Percentiles rank a stretch among this genome's conserved stretches.
phyloP scores from a whole-genome alignment of 148 eudicot species.

The Beta vulgaris region DNA sequence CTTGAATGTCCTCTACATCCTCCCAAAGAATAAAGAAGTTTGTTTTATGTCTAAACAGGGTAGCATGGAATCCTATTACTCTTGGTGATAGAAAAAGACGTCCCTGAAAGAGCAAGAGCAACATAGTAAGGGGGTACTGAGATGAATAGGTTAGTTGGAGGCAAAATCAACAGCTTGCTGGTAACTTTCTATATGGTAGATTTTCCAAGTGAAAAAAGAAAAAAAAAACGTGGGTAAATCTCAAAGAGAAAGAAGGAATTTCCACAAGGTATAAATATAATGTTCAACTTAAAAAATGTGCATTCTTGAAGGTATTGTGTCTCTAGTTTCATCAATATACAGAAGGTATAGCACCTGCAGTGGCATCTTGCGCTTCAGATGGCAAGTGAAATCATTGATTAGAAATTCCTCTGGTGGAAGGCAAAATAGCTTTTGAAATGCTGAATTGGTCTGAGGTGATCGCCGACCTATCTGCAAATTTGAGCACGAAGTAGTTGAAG shows the following conservation, averaged over 20 bases:
- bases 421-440: conserved; percentile 88
- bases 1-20: conserved; percentile 89
- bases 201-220: not conserved
- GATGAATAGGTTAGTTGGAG: not conserved
- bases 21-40: conserved; percentile 97
- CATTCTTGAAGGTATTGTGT: not conserved
- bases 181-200: not conserved
- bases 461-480: conserved; percentile 65
- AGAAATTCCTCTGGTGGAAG: conserved; percentile 99
- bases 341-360: conserved; percentile 61
- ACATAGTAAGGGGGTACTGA: conserved; percentile 4
- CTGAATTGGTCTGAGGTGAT: conserved; percentile 95
- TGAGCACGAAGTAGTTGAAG: conserved; percentile 1
- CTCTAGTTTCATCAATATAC: not conserved
- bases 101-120: conserved; percentile 51
- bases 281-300: not conserved
- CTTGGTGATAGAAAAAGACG: conserved; percentile 92
- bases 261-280: not conserved
- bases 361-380: conserved; percentile 91
- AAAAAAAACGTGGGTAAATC: not conserved
- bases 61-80: conserved; percentile 87
- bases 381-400: conserved; percentile 93
- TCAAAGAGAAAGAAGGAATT: not conserved
- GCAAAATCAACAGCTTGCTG: not conserved
- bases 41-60: conserved; percentile 88